A percentile compares a stretch with the other conserved stretches of the same genome.
Conservation (phyloP, 345 rosid species). For the Boechera stricta region DNA sequence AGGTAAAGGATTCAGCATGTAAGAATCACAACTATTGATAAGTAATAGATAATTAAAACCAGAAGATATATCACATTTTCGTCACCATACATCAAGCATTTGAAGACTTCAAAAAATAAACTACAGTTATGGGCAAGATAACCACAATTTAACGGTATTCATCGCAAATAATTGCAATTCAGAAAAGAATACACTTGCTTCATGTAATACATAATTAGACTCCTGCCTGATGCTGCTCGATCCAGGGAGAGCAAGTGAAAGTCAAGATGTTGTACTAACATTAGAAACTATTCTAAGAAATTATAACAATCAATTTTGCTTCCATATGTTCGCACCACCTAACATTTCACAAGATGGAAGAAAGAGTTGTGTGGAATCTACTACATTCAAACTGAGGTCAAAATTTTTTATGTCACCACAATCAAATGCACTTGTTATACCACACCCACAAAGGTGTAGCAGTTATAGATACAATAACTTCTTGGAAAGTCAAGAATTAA, state of each 20-base stretch:
- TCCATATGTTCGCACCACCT: conserved; percentile 30
- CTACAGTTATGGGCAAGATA: conserved; percentile 20
- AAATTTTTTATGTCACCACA: conserved; percentile 16
- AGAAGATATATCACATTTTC: conserved; percentile 17
- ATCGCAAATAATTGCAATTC: neutral
- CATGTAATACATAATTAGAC: conserved; percentile 28
- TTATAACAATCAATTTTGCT: neutral
- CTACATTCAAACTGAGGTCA: conserved; percentile 11
- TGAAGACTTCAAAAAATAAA: conserved; percentile 8
- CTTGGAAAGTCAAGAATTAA: conserved; percentile 12
- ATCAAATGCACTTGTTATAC: conserved; percentile 25
- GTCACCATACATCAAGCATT: conserved; percentile 28
- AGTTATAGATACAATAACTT: conserved; percentile 25
- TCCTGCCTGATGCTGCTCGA: conserved; percentile 22
- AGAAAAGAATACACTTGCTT: conserved; percentile 16
- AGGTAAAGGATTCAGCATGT: conserved; percentile 16
- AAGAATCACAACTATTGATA: conserved; percentile 28
- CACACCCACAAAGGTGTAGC: conserved; percentile 15
- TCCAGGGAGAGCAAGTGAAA: neutral
- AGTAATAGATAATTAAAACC: conserved; percentile 10
- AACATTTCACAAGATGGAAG: conserved; percentile 19
- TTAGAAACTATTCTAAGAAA: conserved; percentile 10
- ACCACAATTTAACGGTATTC: conserved; percentile 13
- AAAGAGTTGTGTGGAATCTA: conserved; percentile 14
- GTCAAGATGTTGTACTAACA: neutral